Evolutionary conservation across 2,329 filamentous ascomycete species (phyloP), one percentile per base, ranked within the genome.

Genomic region (Emergomyces orientalis): DNA sequence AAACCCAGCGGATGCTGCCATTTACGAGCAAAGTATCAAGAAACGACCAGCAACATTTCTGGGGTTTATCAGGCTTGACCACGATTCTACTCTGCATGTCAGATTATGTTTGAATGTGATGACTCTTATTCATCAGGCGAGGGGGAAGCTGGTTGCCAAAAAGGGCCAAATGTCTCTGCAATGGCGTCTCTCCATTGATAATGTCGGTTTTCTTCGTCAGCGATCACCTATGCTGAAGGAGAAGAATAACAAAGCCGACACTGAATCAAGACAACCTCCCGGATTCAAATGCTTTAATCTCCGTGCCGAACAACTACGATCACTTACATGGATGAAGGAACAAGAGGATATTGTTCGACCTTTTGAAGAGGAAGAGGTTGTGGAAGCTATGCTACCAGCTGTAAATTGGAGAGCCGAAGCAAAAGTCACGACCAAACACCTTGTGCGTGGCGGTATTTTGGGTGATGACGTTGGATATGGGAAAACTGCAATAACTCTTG

Each of bases 381-480:
- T 85, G 63, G 86, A 88, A 69, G 79, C 78, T 2, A 64, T 79
- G 1, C 69, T 86, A 14, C 68, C 75, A 0, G 69, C 77, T 27
- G 69, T 86, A 37, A 78, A 80, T 13, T 88, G 84, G 82, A 80
- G 82, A 63, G 79, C 80, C 1, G 85, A 87, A 69, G 84, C n/a
- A 67, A 78, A 63, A 70, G 76, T 43, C 30, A 71, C n/a, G 58
- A 76, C 60, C 43, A 64, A 39, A 65, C 71, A 69, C 43, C 62
- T 65, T 13, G 65, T 86, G 49, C 79, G 78, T 22, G 86, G 86
- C 14, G 86, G 86, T 5, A 78, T 88, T 22, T 76, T 88, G 41
- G 85, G 85, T 1, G 85, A 88, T 68, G 78, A 84, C 54, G 84
- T 87, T 41, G 86, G 84, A 0, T 88, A 86, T 68, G 87, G 87